Percentiles rank a stretch among this genome's conserved stretches.
Evolutionary conservation across 129 eudicot species (phyloP).

Genomic region (Artemisia annua): DNA sequence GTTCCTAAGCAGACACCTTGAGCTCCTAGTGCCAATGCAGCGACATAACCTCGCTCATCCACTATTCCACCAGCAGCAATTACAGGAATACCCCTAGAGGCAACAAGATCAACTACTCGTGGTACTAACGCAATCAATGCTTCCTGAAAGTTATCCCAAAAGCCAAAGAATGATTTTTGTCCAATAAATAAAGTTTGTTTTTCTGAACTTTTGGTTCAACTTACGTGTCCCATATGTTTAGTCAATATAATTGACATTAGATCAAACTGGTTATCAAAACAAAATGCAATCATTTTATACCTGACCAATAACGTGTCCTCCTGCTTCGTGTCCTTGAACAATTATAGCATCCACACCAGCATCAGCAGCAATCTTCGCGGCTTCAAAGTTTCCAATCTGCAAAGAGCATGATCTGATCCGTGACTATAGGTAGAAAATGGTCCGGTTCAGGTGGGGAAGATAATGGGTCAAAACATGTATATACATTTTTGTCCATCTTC

Average conservation of each 20-base stretch:
- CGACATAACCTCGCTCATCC: conserved; percentile 92
- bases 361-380: conserved; percentile 61
- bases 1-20: conserved; percentile 89
- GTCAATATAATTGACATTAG: conserved; percentile 1
- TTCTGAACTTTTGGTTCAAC: background rate
- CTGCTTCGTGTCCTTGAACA: conserved; percentile 92
- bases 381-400: conserved; percentile 84
- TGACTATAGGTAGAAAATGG: no score
- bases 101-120: conserved; percentile 71
- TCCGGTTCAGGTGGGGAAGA: no score
- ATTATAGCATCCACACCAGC: conserved; percentile 92
- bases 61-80: conserved; percentile 98
- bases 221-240: background rate
- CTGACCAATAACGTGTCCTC: conserved; percentile 94
- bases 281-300: conserved; percentile 28
- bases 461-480: no score
- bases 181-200: background rate
- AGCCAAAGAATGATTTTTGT: background rate
- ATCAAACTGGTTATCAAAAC: background rate
- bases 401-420: background rate
- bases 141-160: conserved; percentile 46
- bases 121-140: conserved; percentile 62
- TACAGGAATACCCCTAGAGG: conserved; percentile 57
- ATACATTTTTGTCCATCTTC: background rate
- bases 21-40: conserved; percentile 96